Evolutionary conservation across 192 early-diverging fungal species (phyloP).

Genomic region (Entrophospora sp.): DNA sequence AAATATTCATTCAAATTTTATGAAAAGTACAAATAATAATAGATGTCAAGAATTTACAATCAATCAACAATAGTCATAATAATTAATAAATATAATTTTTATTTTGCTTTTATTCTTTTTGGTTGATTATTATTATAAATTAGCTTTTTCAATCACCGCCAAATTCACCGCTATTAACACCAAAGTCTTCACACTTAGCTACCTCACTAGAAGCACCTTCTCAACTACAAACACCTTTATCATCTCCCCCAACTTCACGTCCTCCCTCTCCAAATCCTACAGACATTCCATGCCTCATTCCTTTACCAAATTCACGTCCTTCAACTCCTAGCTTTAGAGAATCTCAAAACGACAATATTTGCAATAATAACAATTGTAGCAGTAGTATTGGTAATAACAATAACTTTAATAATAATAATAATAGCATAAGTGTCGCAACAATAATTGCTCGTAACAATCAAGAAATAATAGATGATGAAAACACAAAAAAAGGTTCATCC

Average conservation of each 20-base stretch:
- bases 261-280: constrained; percentile 2
- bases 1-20: neutral
- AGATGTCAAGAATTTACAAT: too few relatives aligned
- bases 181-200: constrained; percentile 13
- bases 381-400: neutral
- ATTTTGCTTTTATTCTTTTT: neutral
- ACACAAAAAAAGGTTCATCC: neutral
- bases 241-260: constrained; percentile 12
- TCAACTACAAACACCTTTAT: constrained; percentile 18
- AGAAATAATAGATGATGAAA: neutral
- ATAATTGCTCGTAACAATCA: neutral
- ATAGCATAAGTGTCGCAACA: neutral
- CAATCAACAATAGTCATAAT: too few relatives aligned
- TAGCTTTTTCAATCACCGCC: constrained; percentile 19
- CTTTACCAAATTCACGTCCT: constrained; percentile 11
- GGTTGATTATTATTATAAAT: too few relatives aligned
- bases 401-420: too few relatives aligned
- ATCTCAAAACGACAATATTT: neutral
- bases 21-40: too few relatives aligned
- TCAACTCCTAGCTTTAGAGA: neutral
- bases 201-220: constrained; percentile 15
- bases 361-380: neutral
- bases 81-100: neutral
- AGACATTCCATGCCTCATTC: neutral
- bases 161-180: constrained; percentile 7